Base-by-base conservation (phyloP, 1,139 yeast species). In the Debaryomyces sp. region DNA sequence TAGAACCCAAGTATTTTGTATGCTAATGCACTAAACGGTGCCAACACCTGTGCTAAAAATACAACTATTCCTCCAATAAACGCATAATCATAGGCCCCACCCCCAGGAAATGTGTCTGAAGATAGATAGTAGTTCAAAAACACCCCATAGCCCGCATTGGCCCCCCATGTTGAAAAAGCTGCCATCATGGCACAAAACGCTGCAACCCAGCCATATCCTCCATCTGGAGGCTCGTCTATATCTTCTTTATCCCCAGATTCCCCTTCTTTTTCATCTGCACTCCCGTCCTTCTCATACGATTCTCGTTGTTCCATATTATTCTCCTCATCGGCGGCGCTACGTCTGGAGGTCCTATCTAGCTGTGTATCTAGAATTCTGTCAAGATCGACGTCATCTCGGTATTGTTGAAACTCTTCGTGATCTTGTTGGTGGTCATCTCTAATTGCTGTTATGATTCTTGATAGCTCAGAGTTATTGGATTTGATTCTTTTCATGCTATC, bases 171-270 rank as follows among this genome's bases (percentile, higher is more conserved):
- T 27, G 82, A 77, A 42, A 84, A 72, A 26, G 67, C 62, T 23
- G 72, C 62, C 42, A 78, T 58, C 62, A 81, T 71, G 0, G 80
- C 80, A 54, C 87, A 79, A 2, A 78, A 47, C 0, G 85, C 82
- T 47, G 84, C 77, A 6, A 84, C 79, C 91, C 94, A 87, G 1
- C 89, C 90, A 53, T 79, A 79, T 1, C 89, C 89, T 23, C 82
- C 81, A 65, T 87, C 94, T 2, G 86, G 84, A 2, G 86, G 87
- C 32, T 42, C 40, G 23, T 49, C 57, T 12, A 45, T 53, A 18
- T 33, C 36, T 10, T 50, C 56, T 7, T 50, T 54, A n/a, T 43
- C 51, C 18, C 38, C 49, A 6, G 44, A 27, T 10, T 35, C 44
- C n/a, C 41, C 37, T 12, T 39, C 45, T 13, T 41, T 43, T 22